Conservation (phyloP, 768 basidiomycete species). For the Boletellus ananas region DNA sequence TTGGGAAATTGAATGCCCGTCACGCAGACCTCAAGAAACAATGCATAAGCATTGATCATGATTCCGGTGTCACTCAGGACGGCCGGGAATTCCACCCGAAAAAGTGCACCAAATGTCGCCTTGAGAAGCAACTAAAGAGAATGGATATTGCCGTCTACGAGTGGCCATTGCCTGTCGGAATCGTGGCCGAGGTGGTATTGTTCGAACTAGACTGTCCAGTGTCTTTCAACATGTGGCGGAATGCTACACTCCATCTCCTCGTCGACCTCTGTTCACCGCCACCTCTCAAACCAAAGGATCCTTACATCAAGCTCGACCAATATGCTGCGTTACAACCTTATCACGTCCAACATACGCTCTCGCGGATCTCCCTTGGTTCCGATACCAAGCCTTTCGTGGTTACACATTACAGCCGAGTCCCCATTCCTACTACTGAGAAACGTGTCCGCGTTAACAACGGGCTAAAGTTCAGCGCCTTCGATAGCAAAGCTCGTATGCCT, state of each 20-base stretch:
- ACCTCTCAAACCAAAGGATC: not conserved
- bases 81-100: slow-evolving; percentile 1
- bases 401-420: slow-evolving; percentile 11
- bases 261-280: slow-evolving; percentile 32
- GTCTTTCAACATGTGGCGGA: slow-evolving; percentile 43
- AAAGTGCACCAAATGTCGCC: slow-evolving; percentile 30
- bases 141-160: slow-evolving; percentile 39
- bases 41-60: not conserved
- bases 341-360: slow-evolving; percentile 10
- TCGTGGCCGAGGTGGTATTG: slow-evolving; percentile 28
- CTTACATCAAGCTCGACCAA: slow-evolving; percentile 13
- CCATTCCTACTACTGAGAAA: slow-evolving; percentile 14
- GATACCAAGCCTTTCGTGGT: slow-evolving; percentile 19
- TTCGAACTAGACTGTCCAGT: slow-evolving; percentile 43
- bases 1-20: slow-evolving; percentile 18
- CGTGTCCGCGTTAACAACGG: slow-evolving; percentile 34
- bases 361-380: slow-evolving; percentile 23
- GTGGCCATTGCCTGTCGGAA: slow-evolving; percentile 41
- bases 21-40: slow-evolving; percentile 16
- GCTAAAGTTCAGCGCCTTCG: slow-evolving; percentile 30
- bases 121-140: slow-evolving; percentile 10
- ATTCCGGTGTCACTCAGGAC: not conserved
- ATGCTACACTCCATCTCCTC: slow-evolving; percentile 36
- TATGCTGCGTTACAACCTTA: slow-evolving; percentile 15
- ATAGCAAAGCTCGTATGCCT: slow-evolving; percentile 16